Evolutionary conservation across 495 filamentous ascomycete species (phyloP).

Genomic region (Pseudomonodictys pantanalensis): DNA sequence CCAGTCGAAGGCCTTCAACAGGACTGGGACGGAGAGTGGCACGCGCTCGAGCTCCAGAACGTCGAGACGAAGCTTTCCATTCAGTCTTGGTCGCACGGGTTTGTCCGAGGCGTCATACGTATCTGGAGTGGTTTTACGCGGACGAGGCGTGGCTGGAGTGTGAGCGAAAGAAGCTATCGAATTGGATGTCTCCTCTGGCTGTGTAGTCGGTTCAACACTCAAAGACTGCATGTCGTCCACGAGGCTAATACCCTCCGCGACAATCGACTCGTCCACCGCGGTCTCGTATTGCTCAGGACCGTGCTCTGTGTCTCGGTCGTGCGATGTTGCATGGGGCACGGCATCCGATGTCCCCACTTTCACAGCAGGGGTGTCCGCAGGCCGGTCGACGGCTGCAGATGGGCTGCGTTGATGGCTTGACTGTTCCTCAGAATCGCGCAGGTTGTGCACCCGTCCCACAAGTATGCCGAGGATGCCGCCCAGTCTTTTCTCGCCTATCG

Average conservation of each 20-base stretch:
- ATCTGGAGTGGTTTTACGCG: not conserved
- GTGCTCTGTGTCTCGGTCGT: constrained; percentile 20
- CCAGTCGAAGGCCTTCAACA: constrained; percentile 77
- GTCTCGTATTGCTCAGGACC: constrained; percentile 1
- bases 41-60: constrained; percentile 83
- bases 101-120: not conserved
- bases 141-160: not conserved
- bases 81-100: constrained; percentile 14
- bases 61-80: constrained; percentile 62
- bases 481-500: constrained; percentile 43
- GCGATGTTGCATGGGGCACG: not conserved
- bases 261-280: not conserved
- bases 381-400: not conserved
- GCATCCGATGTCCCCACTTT: not conserved
- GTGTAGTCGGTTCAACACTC: not conserved
- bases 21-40: constrained; percentile 63
- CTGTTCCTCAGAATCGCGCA: constrained; percentile 45
- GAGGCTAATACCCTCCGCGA: constrained; percentile 24
- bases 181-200: not conserved
- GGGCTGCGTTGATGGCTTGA: not conserved
- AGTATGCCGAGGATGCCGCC: constrained; percentile 76
- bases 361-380: not conserved
- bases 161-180: not conserved
- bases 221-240: not conserved
- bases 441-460: constrained; percentile 62